These are phyloP conservation scores for Mortierella sp. DNA, from an alignment of 371 early-diverging fungal species.

Conservation along the genomic window DNA sequence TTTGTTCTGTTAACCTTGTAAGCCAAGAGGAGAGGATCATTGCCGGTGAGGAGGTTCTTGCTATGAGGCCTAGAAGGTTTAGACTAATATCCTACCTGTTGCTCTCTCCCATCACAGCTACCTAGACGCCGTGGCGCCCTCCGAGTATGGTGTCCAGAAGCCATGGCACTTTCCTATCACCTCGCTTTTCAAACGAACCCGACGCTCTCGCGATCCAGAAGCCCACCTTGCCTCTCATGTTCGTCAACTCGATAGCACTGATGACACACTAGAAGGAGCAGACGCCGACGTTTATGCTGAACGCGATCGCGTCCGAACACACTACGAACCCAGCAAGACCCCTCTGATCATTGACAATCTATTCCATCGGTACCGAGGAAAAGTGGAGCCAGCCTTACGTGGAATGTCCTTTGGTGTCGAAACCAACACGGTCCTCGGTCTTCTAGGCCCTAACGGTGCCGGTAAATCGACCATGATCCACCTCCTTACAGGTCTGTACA, in stretches of 20 bases:
- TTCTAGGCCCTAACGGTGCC: conserved; percentile 70
- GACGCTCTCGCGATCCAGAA: conserved; percentile 16
- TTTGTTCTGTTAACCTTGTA: conserved; percentile 40
- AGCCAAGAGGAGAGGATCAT: conserved; percentile 2
- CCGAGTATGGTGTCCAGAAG: conserved; percentile 71
- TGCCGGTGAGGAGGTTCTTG: no score
- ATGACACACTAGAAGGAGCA: conserved; percentile 50
- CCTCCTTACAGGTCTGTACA: conserved; percentile 75
- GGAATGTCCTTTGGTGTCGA: conserved; percentile 54
- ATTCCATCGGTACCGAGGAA: conserved; percentile 43
- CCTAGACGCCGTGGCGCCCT: conserved; percentile 56
- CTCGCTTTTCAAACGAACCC: conserved; percentile 46
- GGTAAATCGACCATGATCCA: conserved; percentile 76
- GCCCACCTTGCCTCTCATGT: conserved; percentile 13
- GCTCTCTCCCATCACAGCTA: no score
- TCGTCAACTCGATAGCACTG: not conserved
- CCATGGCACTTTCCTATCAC: conserved; percentile 75
- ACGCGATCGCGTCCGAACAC: conserved; percentile 65
- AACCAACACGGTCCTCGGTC: conserved; percentile 64
- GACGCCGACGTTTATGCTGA: conserved; percentile 73
- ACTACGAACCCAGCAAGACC: conserved; percentile 40
- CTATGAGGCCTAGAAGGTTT: no score
- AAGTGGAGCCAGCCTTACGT: conserved; percentile 40
- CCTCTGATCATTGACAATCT: conserved; percentile 46
- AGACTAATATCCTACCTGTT: no score